phyloP scores from a whole-genome alignment of 2,329 filamentous ascomycete species.

The Periconia digitata region DNA sequence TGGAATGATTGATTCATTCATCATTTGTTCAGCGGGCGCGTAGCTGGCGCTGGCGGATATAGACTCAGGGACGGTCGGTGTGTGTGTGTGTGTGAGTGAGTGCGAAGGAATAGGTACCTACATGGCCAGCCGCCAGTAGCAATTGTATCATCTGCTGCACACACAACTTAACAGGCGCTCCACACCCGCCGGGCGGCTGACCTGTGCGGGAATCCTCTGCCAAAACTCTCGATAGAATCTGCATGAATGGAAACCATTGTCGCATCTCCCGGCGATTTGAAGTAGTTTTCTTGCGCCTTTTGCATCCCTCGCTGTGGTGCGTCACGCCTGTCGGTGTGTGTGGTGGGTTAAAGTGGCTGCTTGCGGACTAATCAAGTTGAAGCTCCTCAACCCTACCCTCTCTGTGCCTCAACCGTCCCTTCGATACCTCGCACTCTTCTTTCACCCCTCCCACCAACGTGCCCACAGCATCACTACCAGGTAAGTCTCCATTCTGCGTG shows the following conservation, averaged over 20 bases:
- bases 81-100: no score
- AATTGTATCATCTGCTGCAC: slow-evolving; percentile 15
- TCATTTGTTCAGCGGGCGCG: slow-evolving; percentile 36
- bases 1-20: no score
- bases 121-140: slow-evolving; percentile 18
- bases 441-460: slow-evolving; percentile 23
- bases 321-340: slow-evolving; percentile 1
- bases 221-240: background rate
- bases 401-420: background rate
- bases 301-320: background rate
- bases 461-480: slow-evolving; percentile 23
- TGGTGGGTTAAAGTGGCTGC: slow-evolving; percentile 2
- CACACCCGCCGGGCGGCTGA: slow-evolving; percentile 16
- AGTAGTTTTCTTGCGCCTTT: background rate
- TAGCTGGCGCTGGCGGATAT: slow-evolving; percentile 27
- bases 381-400: slow-evolving; percentile 9
- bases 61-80: no score
- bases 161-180: slow-evolving; percentile 15
- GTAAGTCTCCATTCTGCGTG: slow-evolving; percentile 22
- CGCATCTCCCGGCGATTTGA: background rate
- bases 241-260: background rate
- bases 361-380: slow-evolving; percentile 27
- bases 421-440: background rate
- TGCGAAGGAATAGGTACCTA: no score
- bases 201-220: background rate